Percentiles rank a stretch among this genome's conserved stretches.
These are phyloP conservation scores for Trichoderma sp. DNA, from an alignment of 2,329 filamentous ascomycete species.

Conservation along the genomic window DNA sequence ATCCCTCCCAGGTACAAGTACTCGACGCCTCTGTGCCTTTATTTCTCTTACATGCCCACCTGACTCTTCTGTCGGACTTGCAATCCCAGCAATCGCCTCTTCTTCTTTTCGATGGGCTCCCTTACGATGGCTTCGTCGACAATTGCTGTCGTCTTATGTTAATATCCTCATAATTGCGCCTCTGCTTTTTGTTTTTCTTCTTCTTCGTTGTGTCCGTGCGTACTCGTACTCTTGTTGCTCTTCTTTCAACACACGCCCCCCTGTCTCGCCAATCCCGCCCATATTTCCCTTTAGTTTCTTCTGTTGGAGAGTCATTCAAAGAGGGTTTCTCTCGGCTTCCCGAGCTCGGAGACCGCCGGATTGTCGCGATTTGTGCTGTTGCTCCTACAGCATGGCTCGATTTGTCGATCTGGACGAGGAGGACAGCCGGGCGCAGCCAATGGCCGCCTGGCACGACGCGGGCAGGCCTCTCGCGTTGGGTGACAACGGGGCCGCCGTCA, in stretches of 20 bases:
- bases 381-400: slow-evolving; percentile 26
- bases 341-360: slow-evolving; percentile 7
- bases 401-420: slow-evolving; percentile 29
- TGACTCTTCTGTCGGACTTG: background rate
- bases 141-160: slow-evolving; percentile 16
- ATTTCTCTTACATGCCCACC: background rate
- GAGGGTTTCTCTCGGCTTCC: background rate
- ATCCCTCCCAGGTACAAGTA: background rate
- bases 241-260: background rate
- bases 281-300: background rate
- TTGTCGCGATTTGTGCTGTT: background rate
- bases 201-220: background rate
- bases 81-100: background rate
- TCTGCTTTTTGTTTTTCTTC: background rate
- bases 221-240: background rate
- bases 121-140: slow-evolving; percentile 23
- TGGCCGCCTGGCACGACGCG: slow-evolving; percentile 2
- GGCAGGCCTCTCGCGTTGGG: slow-evolving; percentile 1
- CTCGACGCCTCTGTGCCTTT: background rate
- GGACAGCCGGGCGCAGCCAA: slow-evolving; percentile 19
- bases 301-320: background rate
- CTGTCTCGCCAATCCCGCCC: background rate
- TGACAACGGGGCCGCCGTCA: background rate
- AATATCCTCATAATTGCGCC: background rate
- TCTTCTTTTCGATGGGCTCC: slow-evolving; percentile 17